Base-by-base conservation (phyloP, 106 monocot species). In the Posidonia australis region DNA sequence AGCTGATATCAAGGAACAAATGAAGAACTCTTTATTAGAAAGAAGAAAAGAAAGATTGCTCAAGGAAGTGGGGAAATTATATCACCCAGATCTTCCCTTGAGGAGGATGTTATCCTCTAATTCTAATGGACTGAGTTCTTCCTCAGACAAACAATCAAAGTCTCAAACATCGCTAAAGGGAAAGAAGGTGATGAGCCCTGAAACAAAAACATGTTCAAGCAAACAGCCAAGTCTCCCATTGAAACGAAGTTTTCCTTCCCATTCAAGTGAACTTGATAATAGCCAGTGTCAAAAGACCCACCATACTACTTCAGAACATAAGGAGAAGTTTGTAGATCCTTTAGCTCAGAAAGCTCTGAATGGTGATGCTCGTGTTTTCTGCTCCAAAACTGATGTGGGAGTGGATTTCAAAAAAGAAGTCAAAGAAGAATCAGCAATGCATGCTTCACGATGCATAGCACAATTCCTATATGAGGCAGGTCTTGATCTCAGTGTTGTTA, bases 391-490 rank as follows among this genome's bases (percentile, higher is more conserved):
- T 20, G 22, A 54, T 14, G 21, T 10, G n/a, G 22, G 23, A 22
- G 54, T n/a, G 5, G 70, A 76, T 73, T 53, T 5, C 5, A 9
- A 67, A 32, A 22, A 30, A 13, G 27, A 42, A 52, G 31, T 77
- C 0, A 72, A 72, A 57, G 67, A 85, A 49, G 82, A 79, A 71
- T 42, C 52, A 1, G 44, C 44, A 9, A 28, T 46, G 18, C 36
- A 55, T 42, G 75, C 64, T 16, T 62, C 74, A 31, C 86, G 60
- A 55, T 72, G 74, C 71, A 65, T 86, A 14, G 86, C 78, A 36
- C 71, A 54, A 24, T 84, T 92, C 77, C 68, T 92, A 23, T 74
- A 55, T 65, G 91, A 84, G 53, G 79, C 84, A 31, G 86, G 86
- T 18, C 65, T 92, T 58, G 84, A 86, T 46, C 74, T 48, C 59